These are phyloP conservation scores for Pisolithus tinctorius DNA, from an alignment of 768 basidiomycete species.

Conservation along the genomic window DNA sequence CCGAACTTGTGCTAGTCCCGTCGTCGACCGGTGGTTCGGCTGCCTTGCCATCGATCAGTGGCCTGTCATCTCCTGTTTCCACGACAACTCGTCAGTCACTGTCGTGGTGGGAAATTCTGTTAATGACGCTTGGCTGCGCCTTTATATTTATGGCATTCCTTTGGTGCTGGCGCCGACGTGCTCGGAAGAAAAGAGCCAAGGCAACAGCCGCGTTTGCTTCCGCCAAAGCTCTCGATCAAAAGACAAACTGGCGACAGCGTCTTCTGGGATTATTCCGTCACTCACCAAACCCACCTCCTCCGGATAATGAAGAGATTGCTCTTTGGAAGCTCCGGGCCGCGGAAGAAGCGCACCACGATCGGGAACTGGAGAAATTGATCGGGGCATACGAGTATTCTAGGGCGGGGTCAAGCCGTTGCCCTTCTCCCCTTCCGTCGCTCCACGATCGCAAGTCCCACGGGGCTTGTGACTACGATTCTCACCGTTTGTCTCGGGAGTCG, in stretches of 20 bases:
- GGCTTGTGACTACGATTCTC: slow-evolving; percentile 14
- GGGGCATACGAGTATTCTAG: slow-evolving; percentile 41
- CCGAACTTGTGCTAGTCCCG: slow-evolving; percentile 59
- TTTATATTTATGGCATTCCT: slow-evolving; percentile 68
- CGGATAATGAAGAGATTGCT: slow-evolving; percentile 40
- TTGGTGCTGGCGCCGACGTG: slow-evolving; percentile 63
- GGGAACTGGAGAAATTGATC: slow-evolving; percentile 46
- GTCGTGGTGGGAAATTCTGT: slow-evolving; percentile 79
- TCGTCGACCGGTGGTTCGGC: slow-evolving; percentile 34
- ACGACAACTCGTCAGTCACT: slow-evolving; percentile 32
- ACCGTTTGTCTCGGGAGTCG: slow-evolving; percentile 40
- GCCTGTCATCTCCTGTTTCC: slow-evolving; percentile 46
- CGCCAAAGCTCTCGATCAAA: slow-evolving; percentile 45
- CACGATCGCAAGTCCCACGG: slow-evolving; percentile 20
- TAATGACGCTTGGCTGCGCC: slow-evolving; percentile 76
- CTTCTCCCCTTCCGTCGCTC: slow-evolving; percentile 38
- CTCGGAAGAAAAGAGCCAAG: slow-evolving; percentile 61
- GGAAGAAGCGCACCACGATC: slow-evolving; percentile 44
- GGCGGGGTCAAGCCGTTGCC: slow-evolving; percentile 31
- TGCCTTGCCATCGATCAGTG: slow-evolving; percentile 48
- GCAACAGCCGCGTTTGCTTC: slow-evolving; percentile 59
- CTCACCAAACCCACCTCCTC: slow-evolving; percentile 18
- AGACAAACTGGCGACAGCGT: slow-evolving; percentile 47
- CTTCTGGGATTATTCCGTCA: slow-evolving; percentile 56
- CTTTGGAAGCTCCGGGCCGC: slow-evolving; percentile 44